phyloP scores from a whole-genome alignment of 495 filamentous ascomycete genomes.

The Aspergillus funiculosus region DNA sequence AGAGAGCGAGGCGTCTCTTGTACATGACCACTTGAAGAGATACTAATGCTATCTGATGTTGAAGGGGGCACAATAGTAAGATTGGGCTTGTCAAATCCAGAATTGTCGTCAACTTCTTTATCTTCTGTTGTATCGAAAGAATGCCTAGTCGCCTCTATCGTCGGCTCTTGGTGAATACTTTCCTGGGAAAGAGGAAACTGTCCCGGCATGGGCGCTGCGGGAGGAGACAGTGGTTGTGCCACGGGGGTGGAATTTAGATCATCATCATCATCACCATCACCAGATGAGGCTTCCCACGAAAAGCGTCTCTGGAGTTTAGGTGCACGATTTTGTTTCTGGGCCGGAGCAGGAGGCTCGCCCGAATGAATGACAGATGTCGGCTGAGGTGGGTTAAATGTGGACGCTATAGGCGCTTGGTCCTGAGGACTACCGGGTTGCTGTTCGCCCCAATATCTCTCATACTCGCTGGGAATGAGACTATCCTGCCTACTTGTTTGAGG shows the following conservation, averaged over 20 bases:
- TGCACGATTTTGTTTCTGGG: slow-evolving; percentile 7
- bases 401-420: slow-evolving; percentile 10
- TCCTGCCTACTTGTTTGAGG: slow-evolving; percentile 33
- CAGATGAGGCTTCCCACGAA: slow-evolving; percentile 38
- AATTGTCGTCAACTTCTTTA: not conserved
- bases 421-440: slow-evolving; percentile 13
- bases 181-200: slow-evolving; percentile 18
- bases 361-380: slow-evolving; percentile 17
- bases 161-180: slow-evolving; percentile 6
- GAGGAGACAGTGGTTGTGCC: slow-evolving; percentile 4
- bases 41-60: slow-evolving; percentile 14
- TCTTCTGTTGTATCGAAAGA: not conserved
- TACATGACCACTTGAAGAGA: slow-evolving; percentile 9
- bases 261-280: too few relatives aligned
- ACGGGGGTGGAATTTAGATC: slow-evolving; percentile 15
- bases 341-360: slow-evolving; percentile 13
- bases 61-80: slow-evolving; percentile 23
- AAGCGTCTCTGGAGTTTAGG: slow-evolving; percentile 34
- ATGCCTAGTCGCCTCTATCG: slow-evolving; percentile 4
- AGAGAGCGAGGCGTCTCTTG: slow-evolving; percentile 12
- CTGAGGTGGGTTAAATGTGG: slow-evolving; percentile 20
- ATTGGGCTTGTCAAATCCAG: slow-evolving; percentile 19
- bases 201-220: slow-evolving; percentile 14
- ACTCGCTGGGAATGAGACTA: slow-evolving; percentile 50
- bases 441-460: slow-evolving; percentile 56